These are phyloP conservation scores for Pseudocercospora cruenta DNA, from an alignment of 2,329 filamentous ascomycete genomes.

Conservation along the genomic window DNA sequence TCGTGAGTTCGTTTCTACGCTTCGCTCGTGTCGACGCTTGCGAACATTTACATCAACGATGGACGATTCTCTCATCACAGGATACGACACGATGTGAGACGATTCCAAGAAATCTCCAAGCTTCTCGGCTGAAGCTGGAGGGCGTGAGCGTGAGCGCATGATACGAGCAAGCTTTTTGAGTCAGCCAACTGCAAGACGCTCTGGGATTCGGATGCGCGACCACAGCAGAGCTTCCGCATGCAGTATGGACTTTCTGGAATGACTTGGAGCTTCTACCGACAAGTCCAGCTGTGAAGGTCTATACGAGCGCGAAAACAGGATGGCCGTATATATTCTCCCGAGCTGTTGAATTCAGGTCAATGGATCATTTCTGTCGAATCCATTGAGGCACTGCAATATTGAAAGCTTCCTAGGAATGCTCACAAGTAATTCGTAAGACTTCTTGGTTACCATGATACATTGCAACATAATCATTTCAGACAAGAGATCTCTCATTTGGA, in stretches of 20 bases:
- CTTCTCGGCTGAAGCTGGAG: background rate
- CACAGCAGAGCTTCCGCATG: background rate
- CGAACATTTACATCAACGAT: too few species aligned
- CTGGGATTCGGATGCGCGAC: background rate
- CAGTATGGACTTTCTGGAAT: background rate
- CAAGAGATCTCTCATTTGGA: background rate
- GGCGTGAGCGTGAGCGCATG: background rate
- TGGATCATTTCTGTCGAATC: background rate
- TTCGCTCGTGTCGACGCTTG: too few species aligned
- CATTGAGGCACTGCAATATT: background rate
- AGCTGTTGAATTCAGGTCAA: background rate
- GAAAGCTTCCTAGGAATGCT: background rate
- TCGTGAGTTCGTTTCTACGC: background rate
- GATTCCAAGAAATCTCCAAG: background rate
- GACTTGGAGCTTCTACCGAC: background rate
- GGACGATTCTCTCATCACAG: background rate
- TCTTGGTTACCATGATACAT: background rate
- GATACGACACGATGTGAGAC: background rate
- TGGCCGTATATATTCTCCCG: background rate
- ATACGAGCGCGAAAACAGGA: background rate
- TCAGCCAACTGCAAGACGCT: conserved; percentile 3
- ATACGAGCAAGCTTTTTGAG: background rate
- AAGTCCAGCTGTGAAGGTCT: background rate
- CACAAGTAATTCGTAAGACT: background rate
- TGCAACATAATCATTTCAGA: background rate